phyloP scores from a whole-genome alignment of 2,329 filamentous ascomycete genomes.

The Hortaea werneckii region DNA sequence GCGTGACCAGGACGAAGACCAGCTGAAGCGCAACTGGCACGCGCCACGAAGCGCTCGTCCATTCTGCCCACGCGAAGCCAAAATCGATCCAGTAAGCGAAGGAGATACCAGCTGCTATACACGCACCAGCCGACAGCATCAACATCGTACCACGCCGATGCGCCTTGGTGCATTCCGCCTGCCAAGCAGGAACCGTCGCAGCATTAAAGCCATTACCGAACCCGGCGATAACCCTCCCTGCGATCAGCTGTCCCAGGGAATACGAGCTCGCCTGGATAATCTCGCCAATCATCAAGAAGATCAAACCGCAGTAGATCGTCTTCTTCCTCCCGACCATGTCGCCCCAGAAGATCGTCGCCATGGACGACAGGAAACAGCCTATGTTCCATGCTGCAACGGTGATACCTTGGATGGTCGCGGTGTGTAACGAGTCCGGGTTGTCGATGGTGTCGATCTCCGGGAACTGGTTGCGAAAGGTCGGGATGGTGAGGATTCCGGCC shows the following conservation, averaged over 20 bases:
- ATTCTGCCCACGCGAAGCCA: conserved; percentile 18
- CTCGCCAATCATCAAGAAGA: conserved; percentile 50
- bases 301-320: conserved; percentile 49
- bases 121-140: conserved; percentile 37
- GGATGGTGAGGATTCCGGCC: conserved; percentile 53
- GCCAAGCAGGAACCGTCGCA: conserved; percentile 34
- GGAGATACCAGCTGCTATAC: conserved; percentile 35
- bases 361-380: conserved; percentile 34
- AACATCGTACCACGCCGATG: conserved; percentile 36
- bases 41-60: conserved; percentile 25
- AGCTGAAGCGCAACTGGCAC: conserved; percentile 22
- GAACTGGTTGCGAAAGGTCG: conserved; percentile 44
- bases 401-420: conserved; percentile 33
- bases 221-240: conserved; percentile 41
- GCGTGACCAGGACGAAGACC: conserved; percentile 14
- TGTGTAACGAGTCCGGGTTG: conserved; percentile 18
- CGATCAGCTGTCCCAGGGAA: conserved; percentile 36
- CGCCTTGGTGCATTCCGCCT: conserved; percentile 35
- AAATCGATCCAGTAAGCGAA: conserved; percentile 30
- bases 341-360: conserved; percentile 39
- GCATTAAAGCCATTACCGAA: conserved; percentile 36
- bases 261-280: conserved; percentile 47
- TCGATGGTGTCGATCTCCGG: conserved; percentile 32
- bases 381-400: conserved; percentile 32
- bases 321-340: conserved; percentile 49